Evolutionary conservation across 1,284 basidiomycete species (phyloP).

Genomic region (Boletellus sp.): DNA sequence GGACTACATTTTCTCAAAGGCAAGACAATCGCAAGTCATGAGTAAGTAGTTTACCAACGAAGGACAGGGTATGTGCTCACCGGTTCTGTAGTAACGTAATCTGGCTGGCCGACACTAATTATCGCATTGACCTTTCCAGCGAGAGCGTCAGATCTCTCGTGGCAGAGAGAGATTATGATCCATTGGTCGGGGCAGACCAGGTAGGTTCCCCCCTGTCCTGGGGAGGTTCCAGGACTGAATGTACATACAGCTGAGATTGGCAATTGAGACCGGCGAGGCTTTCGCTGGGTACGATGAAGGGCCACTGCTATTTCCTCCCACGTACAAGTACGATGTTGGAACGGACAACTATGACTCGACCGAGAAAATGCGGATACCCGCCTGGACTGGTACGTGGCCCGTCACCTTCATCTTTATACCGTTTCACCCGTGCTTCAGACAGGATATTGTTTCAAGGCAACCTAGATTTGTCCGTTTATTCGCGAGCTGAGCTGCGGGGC

Average conservation of each 20-base stretch:
- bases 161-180: conserved; percentile 63
- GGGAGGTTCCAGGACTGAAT: neutral
- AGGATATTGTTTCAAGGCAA: conserved; percentile 86
- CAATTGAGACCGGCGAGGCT: conserved; percentile 66
- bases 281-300: conserved; percentile 90
- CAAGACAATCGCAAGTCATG: conserved; percentile 84
- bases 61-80: conserved; percentile 9
- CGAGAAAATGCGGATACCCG: conserved; percentile 94
- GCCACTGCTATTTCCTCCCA: conserved; percentile 83
- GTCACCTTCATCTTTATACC: neutral
- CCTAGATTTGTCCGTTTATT: conserved; percentile 65
- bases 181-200: conserved; percentile 82
- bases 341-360: conserved; percentile 91
- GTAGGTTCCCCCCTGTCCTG: conserved; percentile 36
- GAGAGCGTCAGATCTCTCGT: conserved; percentile 71
- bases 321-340: conserved; percentile 83
- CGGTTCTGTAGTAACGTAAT: conserved; percentile 66
- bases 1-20: conserved; percentile 87
- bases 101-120: conserved; percentile 96
- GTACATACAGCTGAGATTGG: conserved; percentile 57
- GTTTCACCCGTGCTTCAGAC: conserved; percentile 46
- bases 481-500: conserved; percentile 76
- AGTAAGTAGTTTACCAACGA: conserved; percentile 56
- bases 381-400: conserved; percentile 83
- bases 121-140: conserved; percentile 87